Evolutionary conservation across 2,329 filamentous ascomycete species (phyloP).

Genomic region (Cytospora schulzeri): DNA sequence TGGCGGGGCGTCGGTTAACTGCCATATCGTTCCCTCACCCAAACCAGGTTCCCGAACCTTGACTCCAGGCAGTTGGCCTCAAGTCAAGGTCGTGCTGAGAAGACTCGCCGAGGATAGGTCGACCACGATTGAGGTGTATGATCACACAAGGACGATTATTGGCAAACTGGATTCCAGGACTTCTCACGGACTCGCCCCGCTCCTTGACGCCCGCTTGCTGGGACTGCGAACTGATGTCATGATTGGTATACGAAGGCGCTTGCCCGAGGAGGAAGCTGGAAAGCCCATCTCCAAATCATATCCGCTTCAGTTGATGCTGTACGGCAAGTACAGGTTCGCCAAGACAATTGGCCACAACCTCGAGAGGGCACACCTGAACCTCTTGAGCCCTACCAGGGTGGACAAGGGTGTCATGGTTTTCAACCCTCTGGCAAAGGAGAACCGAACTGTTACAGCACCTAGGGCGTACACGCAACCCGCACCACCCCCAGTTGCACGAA

Average conservation of each 20-base stretch:
- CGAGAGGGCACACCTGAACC: conserved; percentile 64
- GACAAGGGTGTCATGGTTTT: conserved; percentile 70
- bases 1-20: conserved; percentile 67
- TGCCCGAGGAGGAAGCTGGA: conserved; percentile 65
- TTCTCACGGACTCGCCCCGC: conserved; percentile 66
- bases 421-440: conserved; percentile 71
- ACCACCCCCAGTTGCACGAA: conserved; percentile 52
- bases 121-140: conserved; percentile 70
- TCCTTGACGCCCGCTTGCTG: conserved; percentile 68
- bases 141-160: conserved; percentile 71
- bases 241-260: conserved; percentile 67
- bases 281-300: conserved; percentile 62
- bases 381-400: conserved; percentile 67
- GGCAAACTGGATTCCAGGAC: conserved; percentile 73
- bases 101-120: conserved; percentile 57
- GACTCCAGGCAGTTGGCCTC: conserved; percentile 66
- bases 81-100: conserved; percentile 72
- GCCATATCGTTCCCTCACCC: conserved; percentile 67
- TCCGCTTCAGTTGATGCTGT: conserved; percentile 73
- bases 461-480: conserved; percentile 38
- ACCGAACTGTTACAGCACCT: conserved; percentile 33
- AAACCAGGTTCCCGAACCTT: conserved; percentile 64
- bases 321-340: conserved; percentile 70
- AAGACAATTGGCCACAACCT: conserved; percentile 69
- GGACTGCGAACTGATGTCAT: conserved; percentile 72